Evolutionary conservation across 495 filamentous ascomycete genomes (phyloP).

Genomic region (Glutinoglossum americanum): DNA sequence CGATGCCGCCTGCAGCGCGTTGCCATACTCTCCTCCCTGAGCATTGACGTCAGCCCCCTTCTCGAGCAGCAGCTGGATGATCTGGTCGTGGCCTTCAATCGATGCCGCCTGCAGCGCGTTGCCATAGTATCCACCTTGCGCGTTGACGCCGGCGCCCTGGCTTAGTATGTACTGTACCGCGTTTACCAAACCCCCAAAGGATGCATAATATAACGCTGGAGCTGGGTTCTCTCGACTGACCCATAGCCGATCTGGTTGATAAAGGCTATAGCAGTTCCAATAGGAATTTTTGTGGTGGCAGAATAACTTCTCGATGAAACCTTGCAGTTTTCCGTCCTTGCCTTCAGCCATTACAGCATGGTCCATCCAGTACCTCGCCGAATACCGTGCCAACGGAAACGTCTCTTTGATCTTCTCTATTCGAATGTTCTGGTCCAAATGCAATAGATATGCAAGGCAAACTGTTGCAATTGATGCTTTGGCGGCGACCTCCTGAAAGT

Average conservation of each 20-base stretch:
- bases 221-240: conserved; percentile 1
- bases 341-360: not conserved
- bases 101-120: no score
- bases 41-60: no score
- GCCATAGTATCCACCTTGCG: no score
- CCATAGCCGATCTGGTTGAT: conserved; percentile 7
- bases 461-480: not conserved
- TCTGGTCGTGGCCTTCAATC: no score
- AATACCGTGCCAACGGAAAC: not conserved
- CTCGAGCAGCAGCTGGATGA: no score
- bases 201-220: conserved; percentile 12
- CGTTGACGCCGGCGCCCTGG: no score
- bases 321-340: not conserved
- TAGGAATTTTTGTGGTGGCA: not conserved
- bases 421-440: not conserved
- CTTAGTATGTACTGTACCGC: conserved; percentile 7
- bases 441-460: not conserved
- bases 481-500: not conserved
- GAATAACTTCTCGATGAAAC: not conserved
- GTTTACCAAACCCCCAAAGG: conserved; percentile 2
- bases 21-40: no score
- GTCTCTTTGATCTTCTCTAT: not conserved
- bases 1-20: no score
- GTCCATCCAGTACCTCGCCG: not conserved
- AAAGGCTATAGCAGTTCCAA: conserved; percentile 8